Base-by-base conservation (phyloP, 2,329 filamentous ascomycete species). In the Fusarium annulatum region DNA sequence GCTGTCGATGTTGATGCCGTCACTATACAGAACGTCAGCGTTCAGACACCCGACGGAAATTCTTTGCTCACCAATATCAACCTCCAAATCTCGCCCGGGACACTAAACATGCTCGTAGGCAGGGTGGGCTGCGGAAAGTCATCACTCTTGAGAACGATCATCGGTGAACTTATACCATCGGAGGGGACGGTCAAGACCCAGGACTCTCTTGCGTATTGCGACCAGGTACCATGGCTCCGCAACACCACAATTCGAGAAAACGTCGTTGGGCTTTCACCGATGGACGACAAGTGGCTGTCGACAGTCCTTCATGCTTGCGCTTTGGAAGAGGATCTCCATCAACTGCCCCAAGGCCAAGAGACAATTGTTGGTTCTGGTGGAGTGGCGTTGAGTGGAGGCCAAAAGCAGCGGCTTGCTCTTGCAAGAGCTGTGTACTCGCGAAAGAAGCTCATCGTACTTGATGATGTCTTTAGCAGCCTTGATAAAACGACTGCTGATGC, bases 371-470 rank as follows among this genome's bases (percentile, higher is more conserved):
- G 85, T 5, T 82, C 80, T n/a, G 79, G 81, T 11, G 85, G 85
- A 4, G 77, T 85, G 12, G 80, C 78, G 9, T 70, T 87, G 3
- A 86, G 84, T 43, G 85, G 85, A 41, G 85, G 85, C 2, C 85
- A 87, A 61, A 83, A 80, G 45, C 82, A 84, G 34, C 78, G 84
- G 43, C 76, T 85, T 33, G 83, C 84, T 6, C 75, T 88, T 3
- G 86, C 87, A 7, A 80, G 87, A 21, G 86, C 86, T 3, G 75
- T 88, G 0, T 88, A 86, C 64, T 80, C 83, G 2, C 71, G 79
- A 14, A 79, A 75, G 11, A 73, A 81, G 3, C 76, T 87, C 2
- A 23, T 86, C 2, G 38, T 88, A 7, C 74, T 88, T 2, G 86
- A 88, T 62, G 86, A 88, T 58, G 76, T 82, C 0, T 82, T 88